phyloP scores from a whole-genome alignment of 2,329 filamentous ascomycete species.

The Simplicillium aogashimaense region DNA sequence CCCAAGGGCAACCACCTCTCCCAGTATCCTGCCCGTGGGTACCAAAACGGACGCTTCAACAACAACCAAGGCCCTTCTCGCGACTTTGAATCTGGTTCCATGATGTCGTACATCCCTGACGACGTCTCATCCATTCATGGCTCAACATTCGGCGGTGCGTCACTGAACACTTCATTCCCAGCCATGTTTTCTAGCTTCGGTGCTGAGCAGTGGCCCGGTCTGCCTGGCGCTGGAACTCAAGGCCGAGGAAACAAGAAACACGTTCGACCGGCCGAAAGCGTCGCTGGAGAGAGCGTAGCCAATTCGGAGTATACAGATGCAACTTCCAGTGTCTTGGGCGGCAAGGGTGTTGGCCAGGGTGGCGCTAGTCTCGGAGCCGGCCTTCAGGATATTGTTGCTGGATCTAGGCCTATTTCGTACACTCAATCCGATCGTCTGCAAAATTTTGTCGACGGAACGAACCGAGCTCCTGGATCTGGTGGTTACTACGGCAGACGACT shows the following conservation, averaged over 20 bases:
- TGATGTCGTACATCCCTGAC: conserved; percentile 92
- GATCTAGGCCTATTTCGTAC: conserved; percentile 45
- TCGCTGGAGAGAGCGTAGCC: conserved; percentile 86
- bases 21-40: conserved; percentile 45
- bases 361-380: conserved; percentile 79
- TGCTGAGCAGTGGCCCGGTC: conserved; percentile 76
- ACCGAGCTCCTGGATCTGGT: conserved; percentile 55
- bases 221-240: conserved; percentile 51
- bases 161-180: conserved; percentile 66
- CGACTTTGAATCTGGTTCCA: conserved; percentile 70
- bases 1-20: conserved; percentile 70
- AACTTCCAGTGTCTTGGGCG: conserved; percentile 66
- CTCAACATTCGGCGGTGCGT: conserved; percentile 76
- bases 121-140: conserved; percentile 95
- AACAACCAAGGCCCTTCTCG: conserved; percentile 29
- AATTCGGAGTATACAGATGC: conserved; percentile 85
- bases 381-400: conserved; percentile 66
- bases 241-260: conserved; percentile 60
- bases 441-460: conserved; percentile 83
- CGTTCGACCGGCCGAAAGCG: conserved; percentile 60
- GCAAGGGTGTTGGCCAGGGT: conserved; percentile 68
- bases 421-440: conserved; percentile 71
- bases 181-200: conserved; percentile 94
- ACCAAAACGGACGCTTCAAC: conserved; percentile 30
- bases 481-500: conserved; percentile 62